A percentile compares a stretch with the other conserved stretches of the same genome.
Conservation (phyloP, 345 rosid species). For the Heritiera littoralis region DNA sequence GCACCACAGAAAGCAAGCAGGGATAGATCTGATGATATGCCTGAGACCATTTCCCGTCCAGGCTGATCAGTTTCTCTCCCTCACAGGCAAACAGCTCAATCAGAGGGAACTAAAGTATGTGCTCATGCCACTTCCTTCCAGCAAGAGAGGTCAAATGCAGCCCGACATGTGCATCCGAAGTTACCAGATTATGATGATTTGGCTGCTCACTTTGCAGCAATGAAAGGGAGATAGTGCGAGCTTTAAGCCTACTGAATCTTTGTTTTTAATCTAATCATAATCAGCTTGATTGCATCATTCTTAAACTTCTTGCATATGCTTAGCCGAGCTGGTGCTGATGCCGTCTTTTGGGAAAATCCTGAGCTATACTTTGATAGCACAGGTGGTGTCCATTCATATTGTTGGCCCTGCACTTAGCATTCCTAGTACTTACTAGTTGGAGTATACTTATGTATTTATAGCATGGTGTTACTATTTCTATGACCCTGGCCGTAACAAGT, state of each 20-base stretch:
- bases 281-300: background rate
- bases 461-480: background rate
- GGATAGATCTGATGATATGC: slow-evolving; percentile 38
- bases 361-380: slow-evolving; percentile 6
- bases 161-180: slow-evolving; percentile 92
- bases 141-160: slow-evolving; percentile 59
- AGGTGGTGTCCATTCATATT: background rate
- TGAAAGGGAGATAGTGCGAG: slow-evolving; percentile 59
- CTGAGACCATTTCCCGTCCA: slow-evolving; percentile 41
- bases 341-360: background rate
- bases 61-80: slow-evolving; percentile 75
- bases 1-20: slow-evolving; percentile 24
- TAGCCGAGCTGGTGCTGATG: background rate
- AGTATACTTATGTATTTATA: slow-evolving; percentile 3
- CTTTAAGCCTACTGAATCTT: background rate
- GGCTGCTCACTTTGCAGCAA: slow-evolving; percentile 87
- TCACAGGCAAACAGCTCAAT: slow-evolving; percentile 46
- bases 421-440: background rate
- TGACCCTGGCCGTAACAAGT: slow-evolving; percentile 6
- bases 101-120: slow-evolving; percentile 46
- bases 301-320: background rate
- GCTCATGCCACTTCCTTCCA: slow-evolving; percentile 78
- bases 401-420: background rate
- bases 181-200: slow-evolving; percentile 89
- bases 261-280: background rate